A percentile compares a stretch with the other conserved stretches of the same genome.
Conservation (phyloP, 139 green algal genomes). For the Prasinococcaceae sp. region DNA sequence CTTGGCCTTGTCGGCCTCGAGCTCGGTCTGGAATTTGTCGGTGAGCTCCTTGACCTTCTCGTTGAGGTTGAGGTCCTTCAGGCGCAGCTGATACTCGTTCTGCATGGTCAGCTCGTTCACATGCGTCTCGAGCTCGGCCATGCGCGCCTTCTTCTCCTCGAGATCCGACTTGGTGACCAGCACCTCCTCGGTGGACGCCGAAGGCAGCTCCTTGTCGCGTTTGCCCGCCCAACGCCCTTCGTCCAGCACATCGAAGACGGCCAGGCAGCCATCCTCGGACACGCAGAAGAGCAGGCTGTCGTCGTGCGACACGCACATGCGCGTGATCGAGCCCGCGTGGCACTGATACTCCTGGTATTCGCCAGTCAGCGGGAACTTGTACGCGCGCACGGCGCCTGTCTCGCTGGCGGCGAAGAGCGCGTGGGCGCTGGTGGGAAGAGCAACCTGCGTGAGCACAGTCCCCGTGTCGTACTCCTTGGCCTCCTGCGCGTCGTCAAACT, state of each 20-base stretch:
- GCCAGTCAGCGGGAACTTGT: constrained; percentile 61
- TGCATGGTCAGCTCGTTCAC: constrained; percentile 77
- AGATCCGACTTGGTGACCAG: constrained; percentile 68
- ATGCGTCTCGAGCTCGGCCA: constrained; percentile 69
- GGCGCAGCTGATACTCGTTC: constrained; percentile 79
- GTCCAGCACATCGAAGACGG: constrained; percentile 59
- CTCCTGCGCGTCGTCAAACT: constrained; percentile 65
- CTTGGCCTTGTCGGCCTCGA: constrained; percentile 50
- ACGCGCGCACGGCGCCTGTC: constrained; percentile 50
- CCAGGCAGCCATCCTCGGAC: constrained; percentile 56
- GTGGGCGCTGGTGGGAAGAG: constrained; percentile 23
- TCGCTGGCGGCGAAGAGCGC: constrained; percentile 64
- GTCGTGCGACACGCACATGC: constrained; percentile 48
- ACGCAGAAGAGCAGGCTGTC: constrained; percentile 51
- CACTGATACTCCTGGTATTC: constrained; percentile 35
- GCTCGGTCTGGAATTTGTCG: constrained; percentile 54
- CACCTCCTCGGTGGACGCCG: constrained; percentile 67
- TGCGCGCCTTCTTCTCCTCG: constrained; percentile 59
- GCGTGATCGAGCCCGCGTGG: constrained; percentile 39
- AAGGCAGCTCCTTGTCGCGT: constrained; percentile 29
- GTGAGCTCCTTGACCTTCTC: constrained; percentile 65
- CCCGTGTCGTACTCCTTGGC: constrained; percentile 54
- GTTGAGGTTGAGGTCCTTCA: constrained; percentile 72
- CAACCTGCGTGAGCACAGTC: constrained; percentile 20
- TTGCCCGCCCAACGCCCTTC: constrained; percentile 34